phyloP scores from a whole-genome alignment of 2,329 filamentous ascomycete species.

The Claviceps sp. region DNA sequence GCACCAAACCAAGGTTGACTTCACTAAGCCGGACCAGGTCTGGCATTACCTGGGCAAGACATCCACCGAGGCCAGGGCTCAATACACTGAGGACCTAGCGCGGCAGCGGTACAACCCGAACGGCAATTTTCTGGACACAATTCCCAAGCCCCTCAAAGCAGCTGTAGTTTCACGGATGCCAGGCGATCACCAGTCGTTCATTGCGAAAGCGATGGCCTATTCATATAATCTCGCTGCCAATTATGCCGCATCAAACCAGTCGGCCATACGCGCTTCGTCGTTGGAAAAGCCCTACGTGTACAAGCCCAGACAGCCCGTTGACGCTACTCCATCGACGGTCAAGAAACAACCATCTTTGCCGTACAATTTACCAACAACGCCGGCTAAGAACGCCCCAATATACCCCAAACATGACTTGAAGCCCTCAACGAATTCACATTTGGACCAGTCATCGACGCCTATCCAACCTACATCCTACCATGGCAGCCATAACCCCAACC shows the following conservation, averaged over 20 bases:
- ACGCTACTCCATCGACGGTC: slow-evolving; percentile 6
- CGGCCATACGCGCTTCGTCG: slow-evolving; percentile 13
- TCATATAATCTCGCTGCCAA: slow-evolving; percentile 5
- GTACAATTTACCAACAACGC: not conserved
- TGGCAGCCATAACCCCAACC: not conserved
- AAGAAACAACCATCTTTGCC: slow-evolving; percentile 15
- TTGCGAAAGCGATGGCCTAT: slow-evolving; percentile 8
- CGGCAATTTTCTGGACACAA: slow-evolving; percentile 60
- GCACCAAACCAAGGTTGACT: slow-evolving; percentile 54
- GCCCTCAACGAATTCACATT: not conserved
- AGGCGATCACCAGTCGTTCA: slow-evolving; percentile 6
- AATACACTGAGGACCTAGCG: slow-evolving; percentile 69
- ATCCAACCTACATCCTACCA: not conserved
- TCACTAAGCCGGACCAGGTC: slow-evolving; percentile 59
- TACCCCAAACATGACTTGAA: slow-evolving; percentile 9
- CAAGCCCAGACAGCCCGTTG: slow-evolving; percentile 30
- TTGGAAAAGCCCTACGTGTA: slow-evolving; percentile 39
- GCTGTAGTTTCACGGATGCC: slow-evolving; percentile 14
- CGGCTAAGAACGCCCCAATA: slow-evolving; percentile 1
- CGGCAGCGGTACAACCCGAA: slow-evolving; percentile 49
- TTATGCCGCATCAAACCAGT: not conserved
- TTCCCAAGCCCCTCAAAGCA: slow-evolving; percentile 39
- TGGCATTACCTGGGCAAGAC: slow-evolving; percentile 81
- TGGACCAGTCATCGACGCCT: not conserved
- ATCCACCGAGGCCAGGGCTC: slow-evolving; percentile 81